Percentiles rank a stretch among this genome's conserved stretches.
Conservation (phyloP, 192 early-diverging fungal species). For the Powellomyces hirtus region DNA sequence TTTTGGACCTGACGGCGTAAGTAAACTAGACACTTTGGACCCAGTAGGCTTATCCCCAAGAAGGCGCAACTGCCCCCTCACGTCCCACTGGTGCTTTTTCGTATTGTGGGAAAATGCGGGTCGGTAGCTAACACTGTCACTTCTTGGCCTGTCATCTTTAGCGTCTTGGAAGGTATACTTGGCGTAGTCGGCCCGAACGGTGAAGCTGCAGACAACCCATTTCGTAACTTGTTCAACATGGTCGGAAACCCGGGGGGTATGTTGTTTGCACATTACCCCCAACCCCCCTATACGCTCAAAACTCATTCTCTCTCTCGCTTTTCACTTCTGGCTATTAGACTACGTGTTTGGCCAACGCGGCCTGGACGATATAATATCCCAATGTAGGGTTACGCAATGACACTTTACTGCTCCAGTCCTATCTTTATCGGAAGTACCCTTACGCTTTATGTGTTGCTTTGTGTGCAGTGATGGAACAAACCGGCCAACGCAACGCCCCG, state of each 20-base stretch:
- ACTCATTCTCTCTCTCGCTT: not conserved
- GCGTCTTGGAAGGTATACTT: constrained; percentile 9
- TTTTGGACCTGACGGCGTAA: constrained; percentile 21
- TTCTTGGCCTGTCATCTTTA: too few relatives aligned
- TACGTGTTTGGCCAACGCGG: constrained; percentile 83
- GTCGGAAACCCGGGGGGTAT: constrained; percentile 39
- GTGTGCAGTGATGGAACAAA: constrained; percentile 44
- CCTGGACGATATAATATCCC: constrained; percentile 86
- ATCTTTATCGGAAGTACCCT: too few relatives aligned
- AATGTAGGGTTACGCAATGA: too few relatives aligned
- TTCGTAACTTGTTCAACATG: constrained; percentile 36
- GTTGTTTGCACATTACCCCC: too few relatives aligned
- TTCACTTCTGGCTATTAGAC: constrained; percentile 43
- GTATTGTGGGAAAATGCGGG: too few relatives aligned
- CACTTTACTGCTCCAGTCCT: not conserved
- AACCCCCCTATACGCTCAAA: not conserved
- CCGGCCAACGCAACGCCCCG: constrained; percentile 58
- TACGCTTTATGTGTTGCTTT: not conserved
- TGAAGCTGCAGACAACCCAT: not conserved
- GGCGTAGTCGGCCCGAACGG: not conserved
- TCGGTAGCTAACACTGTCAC: too few relatives aligned
- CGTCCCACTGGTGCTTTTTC: too few relatives aligned
- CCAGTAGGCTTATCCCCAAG: not conserved
- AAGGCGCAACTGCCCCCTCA: not conserved
- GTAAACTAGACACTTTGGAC: not conserved